phyloP scores from a whole-genome alignment of 2,329 filamentous ascomycete species.

The Penicillium glabrum region DNA sequence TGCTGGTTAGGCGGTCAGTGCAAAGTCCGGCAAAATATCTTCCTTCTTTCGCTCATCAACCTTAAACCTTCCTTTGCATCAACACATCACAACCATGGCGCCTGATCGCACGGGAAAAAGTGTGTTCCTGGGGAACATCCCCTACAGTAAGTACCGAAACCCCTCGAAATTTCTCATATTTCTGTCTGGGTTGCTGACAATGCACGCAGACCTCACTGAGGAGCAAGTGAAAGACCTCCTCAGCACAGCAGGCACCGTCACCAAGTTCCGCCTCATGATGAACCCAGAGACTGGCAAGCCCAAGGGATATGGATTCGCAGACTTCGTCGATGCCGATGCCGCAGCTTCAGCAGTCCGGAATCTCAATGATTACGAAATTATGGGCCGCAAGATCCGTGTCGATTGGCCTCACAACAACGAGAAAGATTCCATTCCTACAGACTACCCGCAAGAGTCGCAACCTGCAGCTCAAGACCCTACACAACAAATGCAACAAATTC shows the following conservation, averaged over 20 bases:
- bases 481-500: constrained; percentile 36
- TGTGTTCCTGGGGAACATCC: constrained; percentile 58
- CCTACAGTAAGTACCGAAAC: constrained; percentile 62
- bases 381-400: constrained; percentile 89
- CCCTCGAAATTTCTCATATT: not conserved
- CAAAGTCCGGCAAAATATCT: constrained; percentile 30
- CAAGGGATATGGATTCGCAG: constrained; percentile 95
- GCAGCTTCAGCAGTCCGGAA: constrained; percentile 94
- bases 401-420: constrained; percentile 94
- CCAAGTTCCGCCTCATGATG: constrained; percentile 90
- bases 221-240: constrained; percentile 96
- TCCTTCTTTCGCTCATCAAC: constrained; percentile 12
- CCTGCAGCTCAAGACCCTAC: constrained; percentile 36
- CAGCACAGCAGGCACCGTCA: constrained; percentile 81
- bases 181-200: constrained; percentile 15
- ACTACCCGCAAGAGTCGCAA: constrained; percentile 48
- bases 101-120: constrained; percentile 47
- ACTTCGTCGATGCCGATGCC: constrained; percentile 89
- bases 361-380: constrained; percentile 91
- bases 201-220: constrained; percentile 77
- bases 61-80: constrained; percentile 6
- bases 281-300: constrained; percentile 92
- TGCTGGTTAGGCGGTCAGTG: constrained; percentile 22
- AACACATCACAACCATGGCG: constrained; percentile 36
- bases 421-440: constrained; percentile 60